These are phyloP conservation scores for Penicillium sp. DNA, from an alignment of 2,329 filamentous ascomycete genomes.

Conservation along the genomic window DNA sequence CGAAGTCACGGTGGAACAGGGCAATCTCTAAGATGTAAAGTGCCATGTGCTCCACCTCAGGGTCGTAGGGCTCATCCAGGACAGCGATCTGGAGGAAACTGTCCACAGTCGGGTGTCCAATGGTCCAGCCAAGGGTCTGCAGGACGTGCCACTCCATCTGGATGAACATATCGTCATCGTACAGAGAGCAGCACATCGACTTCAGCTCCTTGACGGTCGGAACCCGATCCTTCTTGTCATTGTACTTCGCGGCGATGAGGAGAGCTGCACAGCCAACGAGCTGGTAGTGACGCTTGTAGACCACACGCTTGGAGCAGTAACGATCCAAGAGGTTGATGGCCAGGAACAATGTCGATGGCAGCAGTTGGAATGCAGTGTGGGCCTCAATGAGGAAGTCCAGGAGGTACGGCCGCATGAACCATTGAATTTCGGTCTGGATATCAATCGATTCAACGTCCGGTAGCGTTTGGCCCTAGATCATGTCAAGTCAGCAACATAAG, in stretches of 20 bases:
- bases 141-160: conserved; percentile 99
- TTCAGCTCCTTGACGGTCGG: conserved; percentile 95
- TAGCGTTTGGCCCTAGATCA: conserved; percentile 72
- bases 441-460: conserved; percentile 97
- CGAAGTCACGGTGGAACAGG: conserved; percentile 94
- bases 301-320: conserved; percentile 95
- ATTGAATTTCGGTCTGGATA: conserved; percentile 98
- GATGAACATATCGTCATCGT: conserved; percentile 99
- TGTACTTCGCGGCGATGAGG: conserved; percentile 96
- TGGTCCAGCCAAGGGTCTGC: conserved; percentile 93
- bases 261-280: conserved; percentile 94
- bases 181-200: conserved; percentile 98
- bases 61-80: conserved; percentile 71
- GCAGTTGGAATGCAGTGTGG: conserved; percentile 87
- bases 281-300: conserved; percentile 99
- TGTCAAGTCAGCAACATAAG: conserved; percentile 18
- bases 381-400: conserved; percentile 98
- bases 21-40: conserved; percentile 93
- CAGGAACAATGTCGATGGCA: conserved; percentile 93
- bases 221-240: conserved; percentile 98
- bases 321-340: conserved; percentile 95
- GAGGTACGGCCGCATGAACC: conserved; percentile 98
- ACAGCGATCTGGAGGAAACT: conserved; percentile 88
- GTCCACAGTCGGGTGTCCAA: conserved; percentile 94
- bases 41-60: conserved; percentile 91